A percentile compares a stretch with the other conserved stretches of the same genome.
phyloP scores from a whole-genome alignment of 169 alveolate genomes.

The Babesia ovata region DNA sequence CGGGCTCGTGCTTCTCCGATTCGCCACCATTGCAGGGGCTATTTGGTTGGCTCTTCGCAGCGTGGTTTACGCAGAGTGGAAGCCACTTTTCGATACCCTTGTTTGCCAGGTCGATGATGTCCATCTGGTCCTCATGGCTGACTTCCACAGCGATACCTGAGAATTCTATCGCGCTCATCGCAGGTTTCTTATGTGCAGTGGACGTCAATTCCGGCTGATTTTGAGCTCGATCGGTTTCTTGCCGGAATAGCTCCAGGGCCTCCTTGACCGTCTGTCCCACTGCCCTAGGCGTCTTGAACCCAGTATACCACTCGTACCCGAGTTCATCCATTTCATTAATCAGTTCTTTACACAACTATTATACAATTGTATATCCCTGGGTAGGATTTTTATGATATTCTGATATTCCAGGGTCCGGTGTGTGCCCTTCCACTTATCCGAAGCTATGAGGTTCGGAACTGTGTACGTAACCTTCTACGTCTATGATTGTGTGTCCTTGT shows the following conservation, averaged over 20 bases:
- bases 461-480: no score
- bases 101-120: constrained; percentile 16
- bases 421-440: no score
- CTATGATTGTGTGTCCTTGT: no score
- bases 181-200: not conserved
- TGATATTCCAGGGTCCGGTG: no score
- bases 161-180: constrained; percentile 3
- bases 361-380: not conserved
- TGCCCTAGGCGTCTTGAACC: constrained; percentile 25
- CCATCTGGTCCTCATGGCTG: constrained; percentile 24
- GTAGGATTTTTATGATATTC: no score
- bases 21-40: not conserved
- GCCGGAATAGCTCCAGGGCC: not conserved
- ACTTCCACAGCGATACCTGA: constrained; percentile 21
- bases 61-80: constrained; percentile 26
- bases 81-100: constrained; percentile 32
- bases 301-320: constrained; percentile 39
- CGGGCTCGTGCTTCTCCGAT: not conserved
- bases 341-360: no score
- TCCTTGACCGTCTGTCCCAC: constrained; percentile 16
- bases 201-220: not conserved
- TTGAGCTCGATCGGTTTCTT: not conserved
- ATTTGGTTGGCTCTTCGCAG: not conserved
- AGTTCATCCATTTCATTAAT: constrained; percentile 9
- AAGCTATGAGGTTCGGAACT: no score